These are phyloP conservation scores for Cercospora sp. DNA, from an alignment of 2,329 filamentous ascomycete species.

Conservation along the genomic window DNA sequence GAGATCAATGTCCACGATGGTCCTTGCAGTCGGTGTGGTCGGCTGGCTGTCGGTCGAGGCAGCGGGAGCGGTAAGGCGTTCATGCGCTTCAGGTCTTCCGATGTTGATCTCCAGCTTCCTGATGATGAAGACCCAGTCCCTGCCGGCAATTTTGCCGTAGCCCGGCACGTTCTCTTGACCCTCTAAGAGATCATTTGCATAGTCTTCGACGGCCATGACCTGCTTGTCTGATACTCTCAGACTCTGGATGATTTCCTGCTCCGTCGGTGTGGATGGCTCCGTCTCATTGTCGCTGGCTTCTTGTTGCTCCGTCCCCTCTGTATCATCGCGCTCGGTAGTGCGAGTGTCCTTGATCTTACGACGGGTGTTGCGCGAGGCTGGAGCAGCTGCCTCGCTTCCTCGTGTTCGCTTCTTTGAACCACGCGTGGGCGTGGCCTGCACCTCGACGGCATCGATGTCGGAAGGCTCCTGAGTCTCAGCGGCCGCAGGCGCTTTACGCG, in stretches of 20 bases:
- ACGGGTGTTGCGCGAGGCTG: conserved; percentile 34
- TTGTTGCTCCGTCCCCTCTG: conserved; percentile 42
- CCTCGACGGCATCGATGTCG: conserved; percentile 48
- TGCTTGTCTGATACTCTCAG: conserved; percentile 49
- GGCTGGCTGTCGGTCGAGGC: conserved; percentile 22
- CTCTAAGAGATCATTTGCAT: conserved; percentile 54
- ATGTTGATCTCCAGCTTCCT: conserved; percentile 74
- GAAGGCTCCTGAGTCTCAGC: conserved; percentile 36
- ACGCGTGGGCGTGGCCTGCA: conserved; percentile 50
- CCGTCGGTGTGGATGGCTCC: conserved; percentile 41
- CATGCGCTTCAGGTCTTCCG: conserved; percentile 58
- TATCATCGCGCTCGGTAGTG: conserved; percentile 37
- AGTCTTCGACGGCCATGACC: conserved; percentile 59
- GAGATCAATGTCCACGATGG: conserved; percentile 78
- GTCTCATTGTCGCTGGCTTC: conserved; percentile 42
- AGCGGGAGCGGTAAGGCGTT: conserved; percentile 29
- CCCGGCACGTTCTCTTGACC: conserved; percentile 54
- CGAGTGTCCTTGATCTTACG: conserved; percentile 40
- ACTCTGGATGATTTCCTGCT: conserved; percentile 47
- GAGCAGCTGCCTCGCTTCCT: conserved; percentile 34
- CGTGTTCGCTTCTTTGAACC: conserved; percentile 49
- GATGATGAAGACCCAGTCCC: conserved; percentile 83
- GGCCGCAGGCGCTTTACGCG: conserved; percentile 33
- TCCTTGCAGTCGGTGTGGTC: conserved; percentile 39
- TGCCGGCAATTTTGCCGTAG: conserved; percentile 78